These are phyloP conservation scores for Diaporthe caulivora DNA, from an alignment of 2,329 filamentous ascomycete genomes.

Conservation along the genomic window DNA sequence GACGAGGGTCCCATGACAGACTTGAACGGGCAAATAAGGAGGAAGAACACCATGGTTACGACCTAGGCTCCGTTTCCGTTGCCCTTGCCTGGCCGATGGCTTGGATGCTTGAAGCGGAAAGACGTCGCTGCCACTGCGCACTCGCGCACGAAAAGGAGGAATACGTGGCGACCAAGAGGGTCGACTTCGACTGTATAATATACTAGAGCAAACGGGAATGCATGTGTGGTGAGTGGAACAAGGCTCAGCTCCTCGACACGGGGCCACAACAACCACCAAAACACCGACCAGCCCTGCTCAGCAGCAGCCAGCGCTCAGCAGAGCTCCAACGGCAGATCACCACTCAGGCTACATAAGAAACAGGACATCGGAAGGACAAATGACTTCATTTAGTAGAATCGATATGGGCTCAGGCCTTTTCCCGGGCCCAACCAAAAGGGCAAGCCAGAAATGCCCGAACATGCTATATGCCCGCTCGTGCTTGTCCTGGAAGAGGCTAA, in stretches of 20 bases:
- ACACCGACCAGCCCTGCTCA: background rate
- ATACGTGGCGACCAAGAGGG: background rate
- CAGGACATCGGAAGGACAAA: background rate
- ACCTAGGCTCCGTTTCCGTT: no score
- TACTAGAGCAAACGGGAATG: background rate
- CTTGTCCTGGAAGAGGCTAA: background rate
- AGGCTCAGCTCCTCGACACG: no score
- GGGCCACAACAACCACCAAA: background rate
- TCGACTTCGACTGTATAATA: background rate
- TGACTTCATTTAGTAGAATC: background rate
- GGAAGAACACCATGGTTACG: background rate
- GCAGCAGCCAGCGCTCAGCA: background rate
- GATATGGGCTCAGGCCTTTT: background rate
- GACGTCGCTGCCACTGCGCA: background rate
- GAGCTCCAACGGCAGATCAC: conserved; percentile 12
- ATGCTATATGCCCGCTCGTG: background rate
- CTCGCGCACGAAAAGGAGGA: background rate
- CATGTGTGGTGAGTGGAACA: background rate
- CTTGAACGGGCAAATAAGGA: no score
- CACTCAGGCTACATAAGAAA: background rate
- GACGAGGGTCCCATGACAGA: conserved; percentile 68
- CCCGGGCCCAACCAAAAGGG: background rate
- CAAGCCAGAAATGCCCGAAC: background rate
- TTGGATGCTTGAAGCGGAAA: background rate
- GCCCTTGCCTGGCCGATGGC: background rate